These are phyloP conservation scores for Fistulinella cinereoalba DNA, from an alignment of 1,284 basidiomycete genomes.

Conservation along the genomic window DNA sequence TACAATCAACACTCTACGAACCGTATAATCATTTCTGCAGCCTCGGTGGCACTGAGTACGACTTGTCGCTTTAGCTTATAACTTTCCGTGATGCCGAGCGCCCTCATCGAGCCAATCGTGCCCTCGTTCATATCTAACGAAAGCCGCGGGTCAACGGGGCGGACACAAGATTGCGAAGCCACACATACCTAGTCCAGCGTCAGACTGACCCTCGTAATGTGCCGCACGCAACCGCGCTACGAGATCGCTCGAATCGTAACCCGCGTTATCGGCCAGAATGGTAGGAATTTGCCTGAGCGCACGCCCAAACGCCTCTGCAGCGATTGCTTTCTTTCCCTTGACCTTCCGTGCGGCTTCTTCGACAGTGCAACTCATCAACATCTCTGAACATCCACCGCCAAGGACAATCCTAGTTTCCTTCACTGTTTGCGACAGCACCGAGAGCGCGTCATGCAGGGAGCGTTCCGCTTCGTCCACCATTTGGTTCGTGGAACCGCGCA, in stretches of 20 bases:
- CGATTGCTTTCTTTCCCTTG: slow-evolving; percentile 94
- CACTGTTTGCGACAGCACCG: slow-evolving; percentile 95
- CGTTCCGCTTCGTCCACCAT: slow-evolving; percentile 99
- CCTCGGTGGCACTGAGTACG: slow-evolving; percentile 91
- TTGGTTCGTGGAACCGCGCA: slow-evolving; percentile 95
- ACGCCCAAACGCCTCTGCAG: slow-evolving; percentile 86
- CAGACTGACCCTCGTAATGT: slow-evolving; percentile 85
- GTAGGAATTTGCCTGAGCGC: slow-evolving; percentile 95
- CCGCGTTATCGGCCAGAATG: slow-evolving; percentile 97
- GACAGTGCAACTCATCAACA: slow-evolving; percentile 94
- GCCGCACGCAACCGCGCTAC: slow-evolving; percentile 89
- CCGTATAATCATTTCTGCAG: slow-evolving; percentile 98
- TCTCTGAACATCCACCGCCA: slow-evolving; percentile 97
- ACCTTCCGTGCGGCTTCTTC: slow-evolving; percentile 86
- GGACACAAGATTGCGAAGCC: not conserved
- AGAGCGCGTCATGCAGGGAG: slow-evolving; percentile 96
- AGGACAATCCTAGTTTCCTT: slow-evolving; percentile 94
- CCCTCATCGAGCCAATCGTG: slow-evolving; percentile 82
- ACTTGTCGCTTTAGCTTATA: slow-evolving; percentile 98
- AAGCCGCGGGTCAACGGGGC: not conserved
- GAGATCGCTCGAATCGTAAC: slow-evolving; percentile 95
- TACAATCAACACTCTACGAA: slow-evolving; percentile 41
- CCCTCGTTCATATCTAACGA: slow-evolving; percentile 83
- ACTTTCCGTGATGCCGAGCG: slow-evolving; percentile 90
- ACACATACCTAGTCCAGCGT: slow-evolving; percentile 78